Evolutionary conservation across 73 alveolate species (phyloP), one percentile per base, ranked within the genome.

Genomic region (Breviolum minutum): DNA sequence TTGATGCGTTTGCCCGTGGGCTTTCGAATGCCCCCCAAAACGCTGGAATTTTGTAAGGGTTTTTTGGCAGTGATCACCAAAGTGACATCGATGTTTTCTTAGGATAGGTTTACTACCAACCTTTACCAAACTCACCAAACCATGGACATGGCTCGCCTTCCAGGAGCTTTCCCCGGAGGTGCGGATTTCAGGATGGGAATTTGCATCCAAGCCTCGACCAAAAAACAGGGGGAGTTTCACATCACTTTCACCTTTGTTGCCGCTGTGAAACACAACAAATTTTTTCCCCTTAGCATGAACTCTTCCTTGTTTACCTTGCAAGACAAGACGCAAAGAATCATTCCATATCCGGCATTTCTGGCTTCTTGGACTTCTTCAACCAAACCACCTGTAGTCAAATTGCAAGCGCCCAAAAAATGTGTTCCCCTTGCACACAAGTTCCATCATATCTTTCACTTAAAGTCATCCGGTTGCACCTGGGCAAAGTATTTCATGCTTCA

Each of bases 121-220:
- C 24, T 14, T 22, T 68, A 79, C 66, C 26, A 79, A 79, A 29
- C 24, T 66, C n/a, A 79, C 64, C 66, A 13, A 27, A n/a, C 64
- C 24, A 79, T 79, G 17, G 64, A 62, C 87, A 32, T 12, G 10
- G 63, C 77, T 68, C 16, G 76, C 92, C 92, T 83, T 83, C 92
- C 92, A 83, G 48, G 76, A 83, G 32, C 76, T 83, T 60, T 83
- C 92, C 13, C 92, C 92, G 3, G 76, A 54, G 14, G 76, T 61
- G 60, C 92, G 92, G 32, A 83, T 83, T 22, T 61, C 92, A 61
- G 92, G 92, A 48, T 83, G 92, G 76, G 92, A 83, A 62, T 83
- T 83, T 26, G 92, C 92, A 61, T 83, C 92, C 92, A 83, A n/a
- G 61, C 92, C 92, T 83, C 6, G 62, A 62, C 76, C 22, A 30